Evolutionary conservation across 108 stramenopile genomes (phyloP).

Genomic region (Chaetoceros tenuissimus): DNA sequence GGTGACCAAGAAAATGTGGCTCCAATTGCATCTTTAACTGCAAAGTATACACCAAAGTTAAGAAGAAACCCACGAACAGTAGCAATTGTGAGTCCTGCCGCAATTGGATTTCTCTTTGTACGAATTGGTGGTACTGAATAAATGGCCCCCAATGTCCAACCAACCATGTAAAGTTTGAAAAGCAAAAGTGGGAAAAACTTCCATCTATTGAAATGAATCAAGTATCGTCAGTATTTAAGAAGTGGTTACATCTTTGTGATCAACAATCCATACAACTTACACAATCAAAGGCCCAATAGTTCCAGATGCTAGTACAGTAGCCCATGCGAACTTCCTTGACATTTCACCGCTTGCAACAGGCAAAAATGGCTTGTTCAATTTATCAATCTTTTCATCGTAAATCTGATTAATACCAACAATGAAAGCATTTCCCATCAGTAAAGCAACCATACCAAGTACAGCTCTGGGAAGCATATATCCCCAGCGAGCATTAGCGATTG

Average conservation of each 20-base stretch:
- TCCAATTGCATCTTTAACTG: constrained; percentile 90
- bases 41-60: constrained; percentile 96
- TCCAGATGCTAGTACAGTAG: constrained; percentile 50
- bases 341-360: constrained; percentile 95
- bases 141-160: constrained; percentile 76
- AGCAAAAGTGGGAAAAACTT: constrained; percentile 75
- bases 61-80: constrained; percentile 91
- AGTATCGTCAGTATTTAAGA: neutral
- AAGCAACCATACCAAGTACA: constrained; percentile 75
- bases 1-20: constrained; percentile 87
- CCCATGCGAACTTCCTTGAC: constrained; percentile 75
- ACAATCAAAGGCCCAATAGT: constrained; percentile 65
- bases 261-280: constrained; percentile 21
- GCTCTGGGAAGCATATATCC: constrained; percentile 72
- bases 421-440: constrained; percentile 91
- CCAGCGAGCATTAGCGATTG: constrained; percentile 61
- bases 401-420: constrained; percentile 98
- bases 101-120: constrained; percentile 84
- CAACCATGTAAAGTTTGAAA: constrained; percentile 83
- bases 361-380: constrained; percentile 94
- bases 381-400: constrained; percentile 90
- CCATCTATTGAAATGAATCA: constrained; percentile 9
- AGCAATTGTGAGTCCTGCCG: constrained; percentile 91
- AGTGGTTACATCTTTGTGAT: neutral
- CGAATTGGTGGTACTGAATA: constrained; percentile 92